Evolutionary conservation across 352 stramenopile species (phyloP), one percentile per base, ranked within the genome.

Genomic region (Phytophthora brassicae): DNA sequence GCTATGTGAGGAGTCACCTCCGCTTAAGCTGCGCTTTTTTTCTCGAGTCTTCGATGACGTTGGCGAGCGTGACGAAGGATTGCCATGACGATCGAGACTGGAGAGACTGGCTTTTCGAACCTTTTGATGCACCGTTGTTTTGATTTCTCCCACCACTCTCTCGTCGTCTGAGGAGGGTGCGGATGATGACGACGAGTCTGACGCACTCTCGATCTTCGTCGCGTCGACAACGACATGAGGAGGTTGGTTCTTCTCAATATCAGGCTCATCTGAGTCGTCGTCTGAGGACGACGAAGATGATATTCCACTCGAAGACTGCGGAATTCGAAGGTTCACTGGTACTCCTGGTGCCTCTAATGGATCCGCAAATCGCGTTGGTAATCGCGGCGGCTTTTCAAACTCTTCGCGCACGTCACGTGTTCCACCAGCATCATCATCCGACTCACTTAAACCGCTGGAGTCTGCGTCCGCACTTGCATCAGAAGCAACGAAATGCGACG

Each of bases 381-480:
- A 39, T 53, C 48, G 58, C 24, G 50, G 44, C 13, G 48, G 9
- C 22, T 60, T 62, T 20, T 65, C 36, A 11, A 38, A 28, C 6
- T 36, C 20, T 4, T 58, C 39, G 12, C 6, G 42, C 41, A 9
- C 48, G 20, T 60, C 35, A 51, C 56, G 41, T 8, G n/a, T 29
- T 31, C 53, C 48, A 29, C 56, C 67, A 14, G 60, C 64, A 28
- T 70, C 59, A 24, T 72, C 66, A 14, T 87, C 74, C 4, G 66
- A 75, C 28, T 81, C 69, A 42, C 72, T 84, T 23, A 61, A 81
- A 24, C 68, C 75, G 20, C 78, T 90, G 1, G 68, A 79, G 31
- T 78, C 77, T 26, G 71, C 80, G 26, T 89, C 79, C 38, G 72
- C 79, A 51, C 74, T 81, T 16, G 58, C 58, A 58, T 88, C 74